phyloP scores from a whole-genome alignment of 495 filamentous ascomycete genomes.

The Neurospora discreta region DNA sequence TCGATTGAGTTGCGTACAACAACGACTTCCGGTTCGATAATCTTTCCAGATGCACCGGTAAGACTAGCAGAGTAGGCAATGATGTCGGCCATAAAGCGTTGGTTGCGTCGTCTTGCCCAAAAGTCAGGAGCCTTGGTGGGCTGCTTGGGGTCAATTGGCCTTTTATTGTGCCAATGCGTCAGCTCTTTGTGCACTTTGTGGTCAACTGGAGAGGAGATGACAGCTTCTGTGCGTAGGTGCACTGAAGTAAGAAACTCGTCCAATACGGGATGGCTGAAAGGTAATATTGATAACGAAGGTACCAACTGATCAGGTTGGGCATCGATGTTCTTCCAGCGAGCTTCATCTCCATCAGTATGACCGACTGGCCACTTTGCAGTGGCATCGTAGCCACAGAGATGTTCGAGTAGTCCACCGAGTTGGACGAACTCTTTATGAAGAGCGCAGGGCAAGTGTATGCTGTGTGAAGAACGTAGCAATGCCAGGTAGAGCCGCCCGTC shows the following conservation, averaged over 20 bases:
- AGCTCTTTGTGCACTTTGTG: conserved; percentile 43
- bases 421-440: conserved; percentile 4
- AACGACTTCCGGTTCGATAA: conserved; percentile 51
- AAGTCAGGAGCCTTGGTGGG: conserved; percentile 12
- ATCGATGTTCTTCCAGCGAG: conserved; percentile 2
- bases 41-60: conserved; percentile 50
- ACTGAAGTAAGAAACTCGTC: conserved; percentile 47
- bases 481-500: conserved; percentile 48
- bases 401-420: conserved; percentile 13
- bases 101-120: conserved; percentile 23
- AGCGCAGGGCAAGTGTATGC: conserved; percentile 5
- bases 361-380: background rate
- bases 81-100: conserved; percentile 54
- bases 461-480: conserved; percentile 1
- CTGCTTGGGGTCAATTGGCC: conserved; percentile 33
- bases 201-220: conserved; percentile 2
- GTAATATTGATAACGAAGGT: conserved; percentile 30
- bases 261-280: conserved; percentile 49
- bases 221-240: conserved; percentile 28
- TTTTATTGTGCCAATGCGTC: conserved; percentile 55
- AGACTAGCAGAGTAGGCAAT: conserved; percentile 59
- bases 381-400: conserved; percentile 14
- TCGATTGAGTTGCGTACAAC: conserved; percentile 24
- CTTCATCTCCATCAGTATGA: background rate
- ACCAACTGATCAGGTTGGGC: background rate